These are phyloP conservation scores for Amanita exitialis DNA, from an alignment of 768 basidiomycete species.

Conservation along the genomic window DNA sequence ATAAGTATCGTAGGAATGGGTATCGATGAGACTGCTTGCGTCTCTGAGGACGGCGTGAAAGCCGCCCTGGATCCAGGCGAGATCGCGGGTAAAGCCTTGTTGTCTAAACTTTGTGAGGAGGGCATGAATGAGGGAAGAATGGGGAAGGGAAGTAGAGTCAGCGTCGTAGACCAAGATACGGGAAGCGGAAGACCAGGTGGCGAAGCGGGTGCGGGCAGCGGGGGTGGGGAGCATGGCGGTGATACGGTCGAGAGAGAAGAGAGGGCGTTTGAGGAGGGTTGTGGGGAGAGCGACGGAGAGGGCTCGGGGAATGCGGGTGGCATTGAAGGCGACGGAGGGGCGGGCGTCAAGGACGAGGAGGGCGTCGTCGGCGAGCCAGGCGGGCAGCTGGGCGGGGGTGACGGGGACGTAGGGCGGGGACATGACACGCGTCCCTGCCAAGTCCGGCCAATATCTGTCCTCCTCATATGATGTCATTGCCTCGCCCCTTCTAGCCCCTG, in stretches of 20 bases:
- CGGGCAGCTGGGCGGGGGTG: conserved; percentile 15
- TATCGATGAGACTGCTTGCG: conserved; percentile 40
- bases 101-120: conserved; percentile 67
- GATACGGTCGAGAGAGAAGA: conserved; percentile 73
- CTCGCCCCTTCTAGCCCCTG: conserved; percentile 7
- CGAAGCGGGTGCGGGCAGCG: conserved; percentile 48
- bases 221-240: conserved; percentile 68
- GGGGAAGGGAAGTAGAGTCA: conserved; percentile 52
- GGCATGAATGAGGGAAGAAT: conserved; percentile 60
- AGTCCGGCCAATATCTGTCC: neutral
- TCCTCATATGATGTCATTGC: conserved; percentile 1
- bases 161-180: conserved; percentile 82
- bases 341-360: conserved; percentile 82
- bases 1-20: conserved; percentile 23
- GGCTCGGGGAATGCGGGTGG: conserved; percentile 56
- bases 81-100: conserved; percentile 41
- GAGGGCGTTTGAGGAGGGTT: conserved; percentile 85
- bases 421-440: neutral
- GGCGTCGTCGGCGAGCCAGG: conserved; percentile 23
- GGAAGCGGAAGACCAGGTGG: conserved; percentile 42
- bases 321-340: conserved; percentile 62
- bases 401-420: conserved; percentile 17
- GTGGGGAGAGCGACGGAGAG: conserved; percentile 89
- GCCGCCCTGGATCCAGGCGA: conserved; percentile 79
- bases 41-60: conserved; percentile 62